Percentiles rank a stretch among this genome's conserved stretches.
Evolutionary conservation across 177 flowering plant genomes (phyloP).

Genomic region (Vitis hybrid): DNA sequence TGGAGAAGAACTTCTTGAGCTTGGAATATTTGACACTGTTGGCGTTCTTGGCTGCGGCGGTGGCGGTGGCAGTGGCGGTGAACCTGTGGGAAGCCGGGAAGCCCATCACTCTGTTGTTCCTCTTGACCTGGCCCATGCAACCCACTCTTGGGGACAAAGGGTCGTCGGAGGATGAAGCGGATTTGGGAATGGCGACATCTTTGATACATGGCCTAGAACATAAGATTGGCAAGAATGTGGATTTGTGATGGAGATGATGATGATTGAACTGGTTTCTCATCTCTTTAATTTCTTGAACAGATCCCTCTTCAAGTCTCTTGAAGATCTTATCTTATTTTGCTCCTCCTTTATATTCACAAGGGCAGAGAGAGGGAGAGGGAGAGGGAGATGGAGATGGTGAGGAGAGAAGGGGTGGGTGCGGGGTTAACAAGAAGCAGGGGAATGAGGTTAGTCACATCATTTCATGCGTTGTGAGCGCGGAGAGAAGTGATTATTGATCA

Average conservation of each 20-base stretch:
- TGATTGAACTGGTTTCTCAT: slow-evolving; percentile 17
- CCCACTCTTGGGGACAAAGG: slow-evolving; percentile 32
- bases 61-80: not conserved
- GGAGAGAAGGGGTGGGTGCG: not conserved
- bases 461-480: too few relatives aligned
- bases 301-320: not conserved
- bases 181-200: slow-evolving; percentile 21
- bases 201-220: slow-evolving; percentile 38
- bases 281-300: not conserved
- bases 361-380: too few relatives aligned
- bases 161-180: slow-evolving; percentile 14
- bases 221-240: slow-evolving; percentile 37
- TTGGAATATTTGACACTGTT: slow-evolving; percentile 23
- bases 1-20: slow-evolving; percentile 44
- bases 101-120: slow-evolving; percentile 37
- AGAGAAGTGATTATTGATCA: not conserved
- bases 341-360: too few relatives aligned
- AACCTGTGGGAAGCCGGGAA: slow-evolving; percentile 15
- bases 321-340: not conserved
- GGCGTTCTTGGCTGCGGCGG: slow-evolving; percentile 2
- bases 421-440: too few relatives aligned
- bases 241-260: slow-evolving; percentile 9
- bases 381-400: not conserved
- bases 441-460: too few relatives aligned
- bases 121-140: slow-evolving; percentile 41